Conservation (phyloP, 2,329 filamentous ascomycete genomes). For the Ceratocystis destructans region DNA sequence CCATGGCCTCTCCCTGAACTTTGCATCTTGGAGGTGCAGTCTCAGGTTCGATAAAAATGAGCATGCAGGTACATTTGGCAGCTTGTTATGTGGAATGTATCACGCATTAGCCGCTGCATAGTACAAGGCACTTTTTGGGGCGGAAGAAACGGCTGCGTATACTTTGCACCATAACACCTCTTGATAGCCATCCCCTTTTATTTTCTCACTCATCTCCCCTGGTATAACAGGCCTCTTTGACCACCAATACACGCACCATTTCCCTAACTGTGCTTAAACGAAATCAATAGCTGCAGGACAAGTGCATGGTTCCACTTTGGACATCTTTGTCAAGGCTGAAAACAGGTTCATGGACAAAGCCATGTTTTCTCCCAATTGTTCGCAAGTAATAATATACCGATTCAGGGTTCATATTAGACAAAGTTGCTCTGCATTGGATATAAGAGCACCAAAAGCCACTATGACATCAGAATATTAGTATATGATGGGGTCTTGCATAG, state of each 20-base stretch:
- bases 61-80: neutral
- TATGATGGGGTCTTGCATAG: neutral
- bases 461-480: neutral
- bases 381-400: neutral
- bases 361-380: neutral
- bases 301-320: neutral
- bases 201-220: neutral
- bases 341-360: constrained; percentile 3
- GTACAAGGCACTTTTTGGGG: neutral
- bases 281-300: constrained; percentile 15
- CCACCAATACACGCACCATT: neutral
- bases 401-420: neutral
- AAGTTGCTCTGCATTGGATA: neutral
- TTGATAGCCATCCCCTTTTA: neutral
- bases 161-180: neutral
- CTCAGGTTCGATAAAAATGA: neutral
- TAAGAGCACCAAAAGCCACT: too few species aligned
- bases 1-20: neutral
- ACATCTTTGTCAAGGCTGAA: neutral
- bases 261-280: constrained; percentile 16
- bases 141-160: neutral
- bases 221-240: neutral
- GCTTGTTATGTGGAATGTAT: neutral
- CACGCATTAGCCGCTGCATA: neutral
- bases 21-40: neutral